phyloP scores from a whole-genome alignment of 345 rosid genomes.

The Clarkia xantiana region DNA sequence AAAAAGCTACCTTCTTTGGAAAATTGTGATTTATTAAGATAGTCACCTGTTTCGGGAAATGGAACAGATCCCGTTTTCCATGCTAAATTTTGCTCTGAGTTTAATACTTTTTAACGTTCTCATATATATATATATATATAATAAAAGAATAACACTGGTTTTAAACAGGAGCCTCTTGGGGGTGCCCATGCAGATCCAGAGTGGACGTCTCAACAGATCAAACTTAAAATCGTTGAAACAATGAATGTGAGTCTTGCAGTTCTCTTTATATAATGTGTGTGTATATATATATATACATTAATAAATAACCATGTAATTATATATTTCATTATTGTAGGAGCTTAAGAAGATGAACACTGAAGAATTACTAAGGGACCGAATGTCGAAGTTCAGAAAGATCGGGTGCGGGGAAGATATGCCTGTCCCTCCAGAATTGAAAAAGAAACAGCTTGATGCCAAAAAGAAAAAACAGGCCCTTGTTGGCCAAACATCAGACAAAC shows the following conservation, averaged over 20 bases:
- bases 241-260: conserved; percentile 50
- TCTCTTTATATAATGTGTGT: no score
- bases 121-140: background rate
- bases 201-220: conserved; percentile 85
- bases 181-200: conserved; percentile 88
- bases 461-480: conserved; percentile 32
- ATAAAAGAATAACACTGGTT: background rate
- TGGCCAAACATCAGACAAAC: conserved; percentile 20
- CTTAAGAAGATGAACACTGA: conserved; percentile 53
- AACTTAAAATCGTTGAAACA: conserved; percentile 56
- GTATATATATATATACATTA: background rate
- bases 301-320: background rate
- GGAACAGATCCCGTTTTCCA: background rate
- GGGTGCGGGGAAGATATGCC: conserved; percentile 61
- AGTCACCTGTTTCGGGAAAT: no score
- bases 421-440: conserved; percentile 35
- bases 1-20: no score
- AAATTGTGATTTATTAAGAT: no score
- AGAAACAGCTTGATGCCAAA: conserved; percentile 37
- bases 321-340: conserved; percentile 34
- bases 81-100: background rate
- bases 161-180: conserved; percentile 77
- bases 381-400: conserved; percentile 67
- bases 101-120: background rate
- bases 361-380: conserved; percentile 54